Base-by-base conservation (phyloP, 2,329 filamentous ascomycete species). In the Helicocarpus griseus region DNA sequence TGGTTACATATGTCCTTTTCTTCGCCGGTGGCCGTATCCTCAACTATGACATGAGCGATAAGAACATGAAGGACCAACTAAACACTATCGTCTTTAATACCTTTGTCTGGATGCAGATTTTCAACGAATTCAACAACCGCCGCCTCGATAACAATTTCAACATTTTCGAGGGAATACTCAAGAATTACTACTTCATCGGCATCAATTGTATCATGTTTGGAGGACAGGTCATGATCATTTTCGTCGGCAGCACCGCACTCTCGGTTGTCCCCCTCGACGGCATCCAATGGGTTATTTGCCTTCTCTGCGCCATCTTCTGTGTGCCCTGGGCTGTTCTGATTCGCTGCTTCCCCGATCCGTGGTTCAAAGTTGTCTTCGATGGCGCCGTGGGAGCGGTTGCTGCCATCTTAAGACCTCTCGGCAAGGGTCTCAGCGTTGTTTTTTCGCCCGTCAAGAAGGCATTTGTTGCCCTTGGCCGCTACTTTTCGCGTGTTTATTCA, bases 101-200 rank as follows among this genome's bases (percentile, higher is more conserved):
- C 0, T 97, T 97, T 65, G 91, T 96, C 49, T 97, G 91, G 91
- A 96, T 97, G 90, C 91, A 97, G 62, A 94, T 97, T 61, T 97
- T 97, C 75, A 97, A 97, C 70, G 86, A 95, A 65, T 87, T 94
- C 79, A 97, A 97, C 74, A 95, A 95, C 72, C 88, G 91, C 53
- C 88, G 91, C 11, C 77, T 97, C 50, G 91, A 97, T 68, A 97
- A 97, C 70, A 80, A 83, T 51, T 90, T 95, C 77, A 97, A 97
- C 70, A 89, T 97, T 56, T 91, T 97, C 55, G 91, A 96, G 65
- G 89, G 89, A 50, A 79, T 97, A 53, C 78, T 78, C 24, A 80
- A 80, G 65, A 97, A 97, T 68, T 86, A 78, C 72, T 95, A 94
- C 77, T 97, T 97, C 73, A 79, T 94, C 35, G 79, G 72, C 36